Percentiles rank a stretch among this genome's conserved stretches.
phyloP scores from a whole-genome alignment of 2,329 filamentous ascomycete genomes.

The Dactylellina parvicollis region DNA sequence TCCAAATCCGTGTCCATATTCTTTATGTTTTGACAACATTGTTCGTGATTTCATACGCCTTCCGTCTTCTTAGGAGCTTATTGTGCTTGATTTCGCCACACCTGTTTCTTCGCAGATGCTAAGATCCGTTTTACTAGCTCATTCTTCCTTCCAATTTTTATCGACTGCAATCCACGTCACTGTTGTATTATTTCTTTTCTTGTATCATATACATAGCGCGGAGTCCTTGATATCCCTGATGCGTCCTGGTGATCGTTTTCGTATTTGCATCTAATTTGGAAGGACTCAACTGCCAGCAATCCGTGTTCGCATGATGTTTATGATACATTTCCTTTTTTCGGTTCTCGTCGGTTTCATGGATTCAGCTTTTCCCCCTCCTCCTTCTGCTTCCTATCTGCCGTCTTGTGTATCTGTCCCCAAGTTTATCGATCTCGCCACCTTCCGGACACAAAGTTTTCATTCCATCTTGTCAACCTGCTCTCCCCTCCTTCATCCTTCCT shows the following conservation, averaged over 20 bases:
- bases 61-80: too few relatives aligned
- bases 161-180: neutral
- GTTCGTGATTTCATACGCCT: too few relatives aligned
- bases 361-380: neutral
- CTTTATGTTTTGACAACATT: too few relatives aligned
- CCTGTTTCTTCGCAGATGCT: neutral
- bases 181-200: conserved; percentile 16
- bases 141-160: neutral
- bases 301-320: conserved; percentile 39
- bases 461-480: conserved; percentile 1
- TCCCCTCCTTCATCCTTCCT: neutral
- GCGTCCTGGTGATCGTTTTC: conserved; percentile 31
- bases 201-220: conserved; percentile 52
- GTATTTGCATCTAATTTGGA: conserved; percentile 30
- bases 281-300: conserved; percentile 40
- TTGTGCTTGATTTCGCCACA: neutral
- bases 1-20: too few relatives aligned
- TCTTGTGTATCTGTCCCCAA: neutral
- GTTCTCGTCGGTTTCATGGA: neutral
- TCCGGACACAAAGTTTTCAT: conserved; percentile 23
- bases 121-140: neutral
- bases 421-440: conserved; percentile 18
- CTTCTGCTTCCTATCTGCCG: neutral
- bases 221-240: conserved; percentile 51
- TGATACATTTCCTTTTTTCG: conserved; percentile 36